Evolutionary conservation across 352 stramenopile species (phyloP).

Genomic region (Globisporangium cystogenes): DNA sequence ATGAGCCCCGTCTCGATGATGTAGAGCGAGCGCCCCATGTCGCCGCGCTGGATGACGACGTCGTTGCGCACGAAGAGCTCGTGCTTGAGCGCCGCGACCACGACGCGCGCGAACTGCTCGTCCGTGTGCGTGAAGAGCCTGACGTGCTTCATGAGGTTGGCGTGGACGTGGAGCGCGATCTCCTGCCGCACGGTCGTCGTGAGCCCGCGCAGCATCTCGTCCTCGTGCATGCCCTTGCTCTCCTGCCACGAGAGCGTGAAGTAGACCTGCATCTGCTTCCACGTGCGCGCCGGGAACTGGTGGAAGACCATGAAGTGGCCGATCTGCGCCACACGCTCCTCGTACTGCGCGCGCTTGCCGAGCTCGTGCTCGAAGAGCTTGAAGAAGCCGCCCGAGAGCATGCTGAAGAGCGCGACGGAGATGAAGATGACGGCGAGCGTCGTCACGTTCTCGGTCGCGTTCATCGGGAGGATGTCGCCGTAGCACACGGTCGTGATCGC

Average conservation of each 20-base stretch:
- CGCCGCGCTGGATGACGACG: conserved; percentile 39
- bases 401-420: conserved; percentile 61
- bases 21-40: conserved; percentile 37
- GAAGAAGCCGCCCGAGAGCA: conserved; percentile 68
- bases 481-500: conserved; percentile 77
- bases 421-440: conserved; percentile 58
- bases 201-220: conserved; percentile 44
- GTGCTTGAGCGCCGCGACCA: conserved; percentile 29
- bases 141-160: conserved; percentile 38
- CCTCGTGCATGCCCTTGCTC: conserved; percentile 59
- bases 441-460: conserved; percentile 47
- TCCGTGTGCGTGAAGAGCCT: conserved; percentile 31
- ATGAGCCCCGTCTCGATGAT: conserved; percentile 57
- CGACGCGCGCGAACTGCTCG: conserved; percentile 21
- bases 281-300: conserved; percentile 40
- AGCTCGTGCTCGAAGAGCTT: conserved; percentile 70
- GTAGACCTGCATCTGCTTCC: conserved; percentile 73
- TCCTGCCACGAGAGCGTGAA: conserved; percentile 64
- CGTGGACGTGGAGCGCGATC: conserved; percentile 53
- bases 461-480: conserved; percentile 60
- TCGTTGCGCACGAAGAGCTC: conserved; percentile 48
- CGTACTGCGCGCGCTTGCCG: conserved; percentile 55
- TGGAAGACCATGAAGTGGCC: conserved; percentile 65
- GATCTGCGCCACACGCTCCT: conserved; percentile 51
- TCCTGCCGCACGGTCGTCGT: conserved; percentile 47